Base-by-base conservation (phyloP, 495 filamentous ascomycete species). In the Penicillium herquei region DNA sequence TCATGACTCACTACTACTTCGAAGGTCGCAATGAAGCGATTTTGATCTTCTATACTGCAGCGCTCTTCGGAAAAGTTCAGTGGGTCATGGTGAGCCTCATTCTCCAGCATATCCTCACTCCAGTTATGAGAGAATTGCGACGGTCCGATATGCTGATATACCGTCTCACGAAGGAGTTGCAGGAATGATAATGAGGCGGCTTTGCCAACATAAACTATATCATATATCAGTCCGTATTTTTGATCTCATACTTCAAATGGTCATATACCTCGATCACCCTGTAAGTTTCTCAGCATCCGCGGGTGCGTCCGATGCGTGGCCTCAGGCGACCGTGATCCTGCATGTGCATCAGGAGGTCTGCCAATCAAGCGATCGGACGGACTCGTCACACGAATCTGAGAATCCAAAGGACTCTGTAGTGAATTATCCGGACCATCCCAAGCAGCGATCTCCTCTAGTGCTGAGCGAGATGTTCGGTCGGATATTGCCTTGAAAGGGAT, bases 51-150 rank as follows among this genome's bases (percentile, higher is more conserved):
- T 7, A 45, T 7, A 30, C 51, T 59, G 8, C 67, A 54, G 16
- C 61, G 52, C 14, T 62, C 61, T 54, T 70, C 58, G 8, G 67
- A 60, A n/a, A 58, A 57, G 13, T 58, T 56, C 3, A 64, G 51
- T 21, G 59, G 18, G 49, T 73, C 67, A 58, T 69, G 67, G 4
- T 65, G 70, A 3, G 68, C 61, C 32, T 75, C 72, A 1, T 65
- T 65, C 51, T 77, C 74, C 2, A 77, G 66, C 74, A 77, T 77
- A 45, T 75, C 66, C 39, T 75, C 71, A 2, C 64, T 70, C n/a
- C 59, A 66, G 42, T 66, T 72, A 39, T 77, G 70, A 0, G 74
- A 74, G 51, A 77, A 77, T 32, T 72, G 67, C 6, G 71, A 74
- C 1, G 74, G 74, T 3, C 74, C 74, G 13, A 77, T 74, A 51